Conservation (phyloP, 305 asterid genomes). For the Solanum hybrid region DNA sequence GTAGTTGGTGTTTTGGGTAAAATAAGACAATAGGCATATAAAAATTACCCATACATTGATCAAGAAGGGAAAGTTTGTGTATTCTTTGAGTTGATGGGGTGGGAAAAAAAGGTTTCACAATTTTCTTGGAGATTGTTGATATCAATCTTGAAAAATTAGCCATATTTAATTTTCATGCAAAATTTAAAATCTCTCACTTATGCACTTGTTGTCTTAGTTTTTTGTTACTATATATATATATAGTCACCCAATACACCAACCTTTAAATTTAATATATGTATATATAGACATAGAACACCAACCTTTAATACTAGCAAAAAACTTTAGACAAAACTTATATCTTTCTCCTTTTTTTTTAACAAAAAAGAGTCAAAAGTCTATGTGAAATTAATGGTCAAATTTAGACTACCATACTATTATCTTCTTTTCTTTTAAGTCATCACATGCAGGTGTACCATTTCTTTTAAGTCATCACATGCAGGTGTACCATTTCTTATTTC, state of each 20-base stretch:
- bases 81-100: background rate
- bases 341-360: too few species aligned
- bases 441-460: too few species aligned
- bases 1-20: background rate
- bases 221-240: background rate
- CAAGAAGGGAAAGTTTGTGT: background rate
- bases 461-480: too few species aligned
- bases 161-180: background rate
- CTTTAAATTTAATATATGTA: background rate
- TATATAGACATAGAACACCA: too few species aligned
- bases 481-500: too few species aligned
- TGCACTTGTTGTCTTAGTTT: background rate
- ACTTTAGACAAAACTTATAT: too few species aligned
- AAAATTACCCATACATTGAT: background rate
- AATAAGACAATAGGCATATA: background rate
- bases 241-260: too few species aligned
- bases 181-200: background rate
- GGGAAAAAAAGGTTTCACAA: background rate
- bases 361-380: too few species aligned
- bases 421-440: too few species aligned
- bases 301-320: too few species aligned
- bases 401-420: background rate
- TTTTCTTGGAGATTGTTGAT: background rate
- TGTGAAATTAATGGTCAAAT: background rate
- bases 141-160: background rate